Base-by-base conservation (phyloP, 495 filamentous ascomycete species). In the Pseudevernia furfuracea region DNA sequence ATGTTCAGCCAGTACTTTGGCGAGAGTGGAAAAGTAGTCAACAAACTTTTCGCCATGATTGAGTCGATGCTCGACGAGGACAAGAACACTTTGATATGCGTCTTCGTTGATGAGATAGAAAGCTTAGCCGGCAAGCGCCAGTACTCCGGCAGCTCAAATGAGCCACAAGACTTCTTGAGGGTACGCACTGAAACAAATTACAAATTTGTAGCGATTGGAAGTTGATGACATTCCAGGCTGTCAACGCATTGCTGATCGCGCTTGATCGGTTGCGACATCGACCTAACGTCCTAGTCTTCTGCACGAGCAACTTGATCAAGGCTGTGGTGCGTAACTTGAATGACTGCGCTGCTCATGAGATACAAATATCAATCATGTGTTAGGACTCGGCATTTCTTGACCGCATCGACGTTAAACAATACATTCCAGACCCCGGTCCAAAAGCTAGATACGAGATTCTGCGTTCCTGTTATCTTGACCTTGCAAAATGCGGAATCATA, bases 71-170 rank as follows among this genome's bases (percentile, higher is more conserved):
- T 81, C 7, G 63, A 73, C 38, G 73, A 75, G 61, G 79, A 84
- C 58, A 72, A 76, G 9, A 68, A 74, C 36, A 73, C 73, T 6
- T 76, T 85, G 52, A 68, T 83, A 19, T 78, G 77, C 49, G 74
- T 85, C 1, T 63, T 85, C 19, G 77, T 85, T 60, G 83, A 85
- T 67, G 82, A 84, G 58, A 76, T 85, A 17, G 83, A 85, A 63
- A 83, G 76, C 37, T 68, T 85, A 25, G 76, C 81, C 37, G 71
- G 77, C 43, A 71, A 73, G 9, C 77, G 81, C 41, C 75, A 79
- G 57, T 73, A 74, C 34, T 72, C 78, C n/a, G 67, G 72, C 7
- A 71, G 39, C 52, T 71, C 74, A 30, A 77, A 75, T 60, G 82
- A 85, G 67, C 81, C 80, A 9, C 74, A 71, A 21, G 82, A 81